These are phyloP conservation scores for Aquilaria yunnanensis DNA, from an alignment of 345 rosid genomes.

Conservation along the genomic window DNA sequence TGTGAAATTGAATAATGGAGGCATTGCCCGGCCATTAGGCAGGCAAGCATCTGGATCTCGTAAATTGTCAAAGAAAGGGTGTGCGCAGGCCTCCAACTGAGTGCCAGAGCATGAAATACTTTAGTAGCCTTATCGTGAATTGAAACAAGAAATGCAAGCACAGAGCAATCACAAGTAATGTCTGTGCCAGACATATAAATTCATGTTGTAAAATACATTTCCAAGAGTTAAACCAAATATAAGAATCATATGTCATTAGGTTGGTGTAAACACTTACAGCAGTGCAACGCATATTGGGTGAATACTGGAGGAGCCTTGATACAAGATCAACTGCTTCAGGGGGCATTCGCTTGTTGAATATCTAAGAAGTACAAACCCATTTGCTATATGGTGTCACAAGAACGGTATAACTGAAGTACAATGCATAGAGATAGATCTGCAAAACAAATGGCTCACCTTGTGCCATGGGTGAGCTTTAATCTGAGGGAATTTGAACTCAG, in stretches of 20 bases:
- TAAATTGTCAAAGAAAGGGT: slow-evolving; percentile 87
- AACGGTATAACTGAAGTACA: background rate
- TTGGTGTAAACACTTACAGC: slow-evolving; percentile 46
- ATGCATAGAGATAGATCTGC: slow-evolving; percentile 5
- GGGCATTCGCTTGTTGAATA: slow-evolving; percentile 65
- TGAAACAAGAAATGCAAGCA: too few relatives aligned
- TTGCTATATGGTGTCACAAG: background rate
- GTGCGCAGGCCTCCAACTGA: slow-evolving; percentile 98
- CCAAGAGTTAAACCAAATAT: background rate
- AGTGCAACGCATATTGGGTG: slow-evolving; percentile 68
- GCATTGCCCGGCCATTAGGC: slow-evolving; percentile 87
- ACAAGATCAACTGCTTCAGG: slow-evolving; percentile 82
- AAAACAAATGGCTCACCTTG: slow-evolving; percentile 46
- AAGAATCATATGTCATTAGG: background rate
- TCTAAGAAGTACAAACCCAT: slow-evolving; percentile 30
- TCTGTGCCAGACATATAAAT: background rate
- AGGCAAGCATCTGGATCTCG: slow-evolving; percentile 69
- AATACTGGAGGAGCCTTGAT: slow-evolving; percentile 84
- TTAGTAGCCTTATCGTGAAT: background rate
- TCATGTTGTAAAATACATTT: background rate
- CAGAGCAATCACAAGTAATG: too few relatives aligned
- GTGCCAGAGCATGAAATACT: background rate
- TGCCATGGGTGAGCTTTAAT: slow-evolving; percentile 99
- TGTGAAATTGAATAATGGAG: slow-evolving; percentile 86
- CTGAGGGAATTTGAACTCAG: slow-evolving; percentile 96